phyloP scores from a whole-genome alignment of 164 flowering plant species.

The Taxillus chinensis region DNA sequence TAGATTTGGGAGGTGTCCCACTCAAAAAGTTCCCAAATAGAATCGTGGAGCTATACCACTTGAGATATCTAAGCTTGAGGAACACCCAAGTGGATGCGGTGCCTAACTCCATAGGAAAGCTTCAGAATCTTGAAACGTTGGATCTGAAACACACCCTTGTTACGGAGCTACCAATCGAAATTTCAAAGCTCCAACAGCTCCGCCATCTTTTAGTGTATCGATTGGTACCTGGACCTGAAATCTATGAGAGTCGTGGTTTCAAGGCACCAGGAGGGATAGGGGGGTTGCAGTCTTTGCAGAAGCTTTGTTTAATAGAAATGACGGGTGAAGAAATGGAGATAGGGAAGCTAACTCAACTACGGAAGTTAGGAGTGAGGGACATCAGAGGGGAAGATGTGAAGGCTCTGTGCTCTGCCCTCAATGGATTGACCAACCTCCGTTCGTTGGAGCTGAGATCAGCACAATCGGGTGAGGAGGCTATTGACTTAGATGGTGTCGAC shows the following conservation, averaged over 20 bases:
- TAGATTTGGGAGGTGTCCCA: no score
- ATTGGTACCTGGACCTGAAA: not conserved
- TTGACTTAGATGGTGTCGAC: not conserved
- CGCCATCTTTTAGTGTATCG: no score
- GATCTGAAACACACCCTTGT: no score
- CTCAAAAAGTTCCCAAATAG: no score
- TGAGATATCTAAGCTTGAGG: no score
- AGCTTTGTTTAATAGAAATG: constrained; percentile 15
- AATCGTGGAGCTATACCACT: constrained; percentile 9
- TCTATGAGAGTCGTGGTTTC: constrained; percentile 11
- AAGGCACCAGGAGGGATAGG: constrained; percentile 13
- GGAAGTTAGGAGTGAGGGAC: constrained; percentile 22
- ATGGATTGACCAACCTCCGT: constrained; percentile 12
- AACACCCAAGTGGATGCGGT: no score
- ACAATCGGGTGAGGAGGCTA: not conserved
- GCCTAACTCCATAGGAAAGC: no score
- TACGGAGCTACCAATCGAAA: no score
- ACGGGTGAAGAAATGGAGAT: constrained; percentile 10
- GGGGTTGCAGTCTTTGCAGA: constrained; percentile 15
- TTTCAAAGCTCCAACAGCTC: no score
- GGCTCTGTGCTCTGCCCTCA: constrained; percentile 14
- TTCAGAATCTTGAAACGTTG: no score
- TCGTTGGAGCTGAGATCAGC: constrained; percentile 7
- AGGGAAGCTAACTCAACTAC: constrained; percentile 21
- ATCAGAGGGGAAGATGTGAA: constrained; percentile 15